Evolutionary conservation across 257 asterid species (phyloP).

Genomic region (Hygrophila difformis): DNA sequence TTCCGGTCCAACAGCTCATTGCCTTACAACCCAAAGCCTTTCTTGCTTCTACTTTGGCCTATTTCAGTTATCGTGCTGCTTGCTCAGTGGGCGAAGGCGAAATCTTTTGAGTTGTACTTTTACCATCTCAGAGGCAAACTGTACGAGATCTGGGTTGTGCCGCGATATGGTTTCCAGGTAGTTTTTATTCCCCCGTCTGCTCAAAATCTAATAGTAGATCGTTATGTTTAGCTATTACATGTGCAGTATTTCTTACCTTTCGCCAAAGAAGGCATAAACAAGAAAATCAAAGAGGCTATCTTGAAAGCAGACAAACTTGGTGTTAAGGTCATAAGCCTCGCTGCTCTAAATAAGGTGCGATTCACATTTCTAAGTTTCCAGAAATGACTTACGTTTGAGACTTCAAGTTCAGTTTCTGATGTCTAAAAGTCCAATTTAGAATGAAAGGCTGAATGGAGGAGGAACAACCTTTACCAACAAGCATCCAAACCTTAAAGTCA

Average conservation of each 20-base stretch:
- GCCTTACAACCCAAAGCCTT: slow-evolving; percentile 50
- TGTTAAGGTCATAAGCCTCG: slow-evolving; percentile 89
- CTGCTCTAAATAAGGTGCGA: slow-evolving; percentile 77
- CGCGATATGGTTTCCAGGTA: slow-evolving; percentile 94
- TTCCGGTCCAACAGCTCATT: slow-evolving; percentile 73
- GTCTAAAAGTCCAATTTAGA: slow-evolving; percentile 27
- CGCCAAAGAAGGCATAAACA: slow-evolving; percentile 80
- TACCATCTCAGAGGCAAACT: slow-evolving; percentile 67
- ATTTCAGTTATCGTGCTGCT: slow-evolving; percentile 42
- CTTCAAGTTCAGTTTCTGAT: no score
- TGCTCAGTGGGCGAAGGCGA: slow-evolving; percentile 76
- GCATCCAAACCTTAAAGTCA: slow-evolving; percentile 68
- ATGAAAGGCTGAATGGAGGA: slow-evolving; percentile 81
- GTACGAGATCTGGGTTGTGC: slow-evolving; percentile 80
- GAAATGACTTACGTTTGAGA: no score
- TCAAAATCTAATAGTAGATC: background rate
- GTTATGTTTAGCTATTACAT: slow-evolving; percentile 4
- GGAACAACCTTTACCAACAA: slow-evolving; percentile 67
- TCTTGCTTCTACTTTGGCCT: slow-evolving; percentile 82
- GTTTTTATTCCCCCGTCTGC: background rate
- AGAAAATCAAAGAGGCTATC: slow-evolving; percentile 82
- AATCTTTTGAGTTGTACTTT: slow-evolving; percentile 57
- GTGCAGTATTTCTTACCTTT: slow-evolving; percentile 94
- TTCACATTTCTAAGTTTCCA: background rate
- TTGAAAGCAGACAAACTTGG: slow-evolving; percentile 81